Conservation (phyloP, 2,329 filamentous ascomycete species). For the Cercospora sojina region DNA sequence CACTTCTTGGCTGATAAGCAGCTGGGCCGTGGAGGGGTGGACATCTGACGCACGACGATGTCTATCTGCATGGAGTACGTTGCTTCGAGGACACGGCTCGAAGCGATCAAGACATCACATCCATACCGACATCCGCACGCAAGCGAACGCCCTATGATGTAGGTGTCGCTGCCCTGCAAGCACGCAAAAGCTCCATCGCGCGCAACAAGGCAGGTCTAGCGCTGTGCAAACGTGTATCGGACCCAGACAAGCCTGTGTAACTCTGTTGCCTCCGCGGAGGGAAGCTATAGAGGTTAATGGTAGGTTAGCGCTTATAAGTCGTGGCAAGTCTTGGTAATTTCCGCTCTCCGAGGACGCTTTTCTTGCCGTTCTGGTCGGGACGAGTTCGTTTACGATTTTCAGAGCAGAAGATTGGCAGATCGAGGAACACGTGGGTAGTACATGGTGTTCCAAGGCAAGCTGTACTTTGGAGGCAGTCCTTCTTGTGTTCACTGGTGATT, state of each 20-base stretch:
- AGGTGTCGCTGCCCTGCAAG: not conserved
- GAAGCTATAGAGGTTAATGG: not conserved
- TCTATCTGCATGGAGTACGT: not conserved
- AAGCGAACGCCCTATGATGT: not conserved
- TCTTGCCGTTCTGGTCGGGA: not conserved
- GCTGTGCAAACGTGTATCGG: not conserved
- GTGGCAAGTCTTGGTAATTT: constrained; percentile 3
- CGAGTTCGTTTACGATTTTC: not conserved
- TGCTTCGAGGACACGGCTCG: not conserved
- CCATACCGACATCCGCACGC: not conserved
- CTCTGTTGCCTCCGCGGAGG: not conserved
- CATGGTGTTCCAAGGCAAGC: not conserved
- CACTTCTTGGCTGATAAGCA: not conserved
- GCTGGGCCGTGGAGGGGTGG: not conserved
- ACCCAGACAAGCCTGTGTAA: not conserved
- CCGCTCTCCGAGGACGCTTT: not conserved
- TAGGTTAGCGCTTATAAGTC: not conserved
- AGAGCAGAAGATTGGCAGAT: not conserved
- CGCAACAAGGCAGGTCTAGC: not conserved
- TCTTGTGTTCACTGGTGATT: not conserved
- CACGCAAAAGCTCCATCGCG: not conserved
- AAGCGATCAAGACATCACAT: not conserved
- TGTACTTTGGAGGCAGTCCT: not conserved
- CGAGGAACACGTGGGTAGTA: not conserved
- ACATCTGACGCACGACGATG: not conserved